These are phyloP conservation scores for Gnomoniopsis smithogilvyi DNA, from an alignment of 2,329 filamentous ascomycete genomes.

Conservation along the genomic window DNA sequence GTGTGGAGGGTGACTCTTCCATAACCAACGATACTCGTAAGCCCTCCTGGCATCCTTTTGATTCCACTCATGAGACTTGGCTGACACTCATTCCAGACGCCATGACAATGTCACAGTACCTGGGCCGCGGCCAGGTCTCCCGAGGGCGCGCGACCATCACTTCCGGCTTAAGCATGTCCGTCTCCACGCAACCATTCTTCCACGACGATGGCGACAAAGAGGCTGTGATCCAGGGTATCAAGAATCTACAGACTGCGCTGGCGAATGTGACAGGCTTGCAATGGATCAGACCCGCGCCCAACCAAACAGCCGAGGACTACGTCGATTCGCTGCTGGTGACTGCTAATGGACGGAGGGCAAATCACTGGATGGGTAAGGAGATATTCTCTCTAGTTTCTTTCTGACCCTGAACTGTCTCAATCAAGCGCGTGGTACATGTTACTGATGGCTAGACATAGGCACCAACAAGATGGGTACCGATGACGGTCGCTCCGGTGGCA, in stretches of 20 bases:
- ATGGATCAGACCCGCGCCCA: conserved; percentile 51
- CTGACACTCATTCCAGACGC: conserved; percentile 32
- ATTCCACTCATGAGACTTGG: neutral
- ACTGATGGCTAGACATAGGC: neutral
- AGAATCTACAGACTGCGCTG: conserved; percentile 55
- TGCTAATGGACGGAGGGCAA: conserved; percentile 14
- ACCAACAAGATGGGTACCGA: conserved; percentile 18
- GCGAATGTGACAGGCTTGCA: conserved; percentile 51
- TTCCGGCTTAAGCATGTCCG: conserved; percentile 52
- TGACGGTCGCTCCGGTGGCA: conserved; percentile 14
- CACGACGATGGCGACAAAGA: conserved; percentile 55
- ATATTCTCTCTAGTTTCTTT: neutral
- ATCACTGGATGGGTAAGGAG: conserved; percentile 18
- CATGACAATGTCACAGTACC: conserved; percentile 58
- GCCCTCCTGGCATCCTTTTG: neutral
- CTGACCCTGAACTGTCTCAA: neutral
- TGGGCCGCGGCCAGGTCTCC: conserved; percentile 61
- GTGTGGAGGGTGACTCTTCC: conserved; percentile 33
- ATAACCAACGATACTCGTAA: conserved; percentile 24
- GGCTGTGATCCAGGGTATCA: conserved; percentile 62
- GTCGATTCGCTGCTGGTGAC: conserved; percentile 37
- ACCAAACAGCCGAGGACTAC: conserved; percentile 52
- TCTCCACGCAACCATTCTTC: conserved; percentile 59
- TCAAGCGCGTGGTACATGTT: neutral
- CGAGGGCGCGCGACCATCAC: conserved; percentile 61